Evolutionary conservation across 2,329 filamentous ascomycete species (phyloP), one percentile per base, ranked within the genome.

Genomic region (Peltaster fructicola): DNA sequence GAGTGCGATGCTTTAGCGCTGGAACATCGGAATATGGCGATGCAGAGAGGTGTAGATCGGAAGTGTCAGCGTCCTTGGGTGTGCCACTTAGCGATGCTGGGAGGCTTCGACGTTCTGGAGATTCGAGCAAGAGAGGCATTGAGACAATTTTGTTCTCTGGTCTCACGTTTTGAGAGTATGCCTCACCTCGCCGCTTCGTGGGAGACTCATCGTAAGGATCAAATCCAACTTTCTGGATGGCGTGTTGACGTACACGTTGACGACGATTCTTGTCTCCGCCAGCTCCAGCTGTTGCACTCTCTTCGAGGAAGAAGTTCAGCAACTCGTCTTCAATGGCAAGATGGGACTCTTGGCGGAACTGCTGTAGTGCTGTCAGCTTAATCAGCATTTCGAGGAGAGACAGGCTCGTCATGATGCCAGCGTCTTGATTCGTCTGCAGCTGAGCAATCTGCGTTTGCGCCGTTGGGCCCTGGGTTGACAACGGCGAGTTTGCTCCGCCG

Each of bases 301-400:
- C 72, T 33, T 68, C 64, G 6, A 93, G 59, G 53, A 92, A 93
- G 54, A 91, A 90, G 25, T 75, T 81, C 19, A 92, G 59, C 2
- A 92, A 68, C 39, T 92, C 79, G 45, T 93, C 84, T 1, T 78
- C 78, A 32, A 91, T 88, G 5, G 80, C 68, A n/a, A 92, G 64
- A 41, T 92, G 82, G 0, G 79, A 82, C 19, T 70, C 66, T 57
- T 93, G 84, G 45, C 91, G 78, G 48, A 88, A 91, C 54, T 92
- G 81, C 45, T 92, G 84, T 8, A 92, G 65, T 12, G 81, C 80
- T 4, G 77, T 73, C 22, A 93, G 64, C 20, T 85, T 79, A 22
- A 92, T 67, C 15, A 92, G 60, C 59, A 85, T 88, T 50, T 93
- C 84, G 26, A 93, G 66, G 6, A 92, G 65, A 2, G 84, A 92